Conservation (phyloP, 2,329 filamentous ascomycete species). For the Cladobotryum protrusum region DNA sequence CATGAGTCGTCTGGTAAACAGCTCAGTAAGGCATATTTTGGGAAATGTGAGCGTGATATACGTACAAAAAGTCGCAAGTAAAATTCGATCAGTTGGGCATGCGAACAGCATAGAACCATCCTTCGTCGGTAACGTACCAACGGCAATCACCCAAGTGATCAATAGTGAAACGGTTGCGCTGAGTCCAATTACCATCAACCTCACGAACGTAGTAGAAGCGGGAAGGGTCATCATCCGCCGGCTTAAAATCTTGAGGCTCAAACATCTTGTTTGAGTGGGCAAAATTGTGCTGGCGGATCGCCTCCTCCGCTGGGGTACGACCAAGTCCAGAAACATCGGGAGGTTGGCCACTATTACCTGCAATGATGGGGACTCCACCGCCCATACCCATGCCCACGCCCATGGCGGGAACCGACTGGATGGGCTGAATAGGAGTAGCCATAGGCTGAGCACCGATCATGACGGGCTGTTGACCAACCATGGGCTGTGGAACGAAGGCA, state of each 20-base stretch:
- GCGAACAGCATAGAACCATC: conserved; percentile 56
- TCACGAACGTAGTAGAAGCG: conserved; percentile 58
- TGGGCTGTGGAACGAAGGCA: conserved; percentile 25
- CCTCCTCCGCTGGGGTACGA: conserved; percentile 42
- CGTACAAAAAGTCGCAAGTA: no score
- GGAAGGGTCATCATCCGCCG: conserved; percentile 52
- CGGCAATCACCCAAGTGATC: conserved; percentile 50
- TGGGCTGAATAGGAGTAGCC: conserved; percentile 18
- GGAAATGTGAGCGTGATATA: no score
- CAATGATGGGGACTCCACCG: conserved; percentile 27
- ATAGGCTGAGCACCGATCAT: conserved; percentile 26
- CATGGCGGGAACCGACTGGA: conserved; percentile 21
- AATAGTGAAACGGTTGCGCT: conserved; percentile 54
- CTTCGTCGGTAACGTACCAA: conserved; percentile 54
- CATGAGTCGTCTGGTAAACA: no score
- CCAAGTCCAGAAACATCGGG: conserved; percentile 49
- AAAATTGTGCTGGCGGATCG: conserved; percentile 41
- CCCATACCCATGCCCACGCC: conserved; percentile 18
- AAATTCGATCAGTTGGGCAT: conserved; percentile 31
- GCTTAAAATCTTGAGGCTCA: conserved; percentile 58
- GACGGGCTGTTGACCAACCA: conserved; percentile 26
- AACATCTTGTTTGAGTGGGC: conserved; percentile 45
- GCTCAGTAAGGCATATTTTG: no score
- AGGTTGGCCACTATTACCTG: conserved; percentile 36
- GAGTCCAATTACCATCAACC: conserved; percentile 53